Conservation (phyloP, 257 asterid genomes). For the Solanum appendiculatum region DNA sequence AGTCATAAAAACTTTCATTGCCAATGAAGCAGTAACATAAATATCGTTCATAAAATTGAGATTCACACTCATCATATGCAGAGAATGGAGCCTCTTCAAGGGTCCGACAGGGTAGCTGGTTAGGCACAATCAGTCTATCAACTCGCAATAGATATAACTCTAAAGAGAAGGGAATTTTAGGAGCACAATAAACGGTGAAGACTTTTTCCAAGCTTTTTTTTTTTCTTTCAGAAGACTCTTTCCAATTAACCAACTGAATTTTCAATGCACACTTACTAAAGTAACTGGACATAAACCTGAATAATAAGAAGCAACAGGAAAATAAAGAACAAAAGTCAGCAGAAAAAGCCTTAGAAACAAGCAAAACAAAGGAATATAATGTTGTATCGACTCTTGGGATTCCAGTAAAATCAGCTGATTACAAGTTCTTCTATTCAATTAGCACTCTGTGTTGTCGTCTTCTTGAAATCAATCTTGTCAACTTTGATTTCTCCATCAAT, state of each 20-base stretch:
- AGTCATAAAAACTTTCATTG: background rate
- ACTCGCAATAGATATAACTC: background rate
- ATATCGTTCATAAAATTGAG: background rate
- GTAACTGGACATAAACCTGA: background rate
- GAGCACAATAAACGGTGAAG: background rate
- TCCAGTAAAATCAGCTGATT: background rate
- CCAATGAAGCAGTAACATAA: background rate
- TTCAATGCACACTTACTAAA: background rate
- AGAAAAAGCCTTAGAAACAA: background rate
- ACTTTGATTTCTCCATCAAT: conserved; percentile 97
- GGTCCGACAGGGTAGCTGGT: too few relatives aligned
- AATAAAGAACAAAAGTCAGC: background rate
- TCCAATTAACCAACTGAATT: background rate
- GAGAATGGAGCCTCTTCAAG: background rate
- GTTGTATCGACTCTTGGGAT: background rate
- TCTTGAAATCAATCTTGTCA: conserved; percentile 92
- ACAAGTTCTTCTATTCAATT: background rate
- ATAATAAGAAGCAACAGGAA: background rate
- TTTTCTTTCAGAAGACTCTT: background rate
- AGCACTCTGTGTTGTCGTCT: conserved; percentile 42
- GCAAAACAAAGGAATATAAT: background rate
- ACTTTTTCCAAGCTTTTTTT: background rate
- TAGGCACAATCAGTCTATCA: background rate
- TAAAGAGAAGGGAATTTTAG: background rate
- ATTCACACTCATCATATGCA: background rate